These are phyloP conservation scores for Henckelia pumila DNA, from an alignment of 257 asterid species.

Conservation along the genomic window DNA sequence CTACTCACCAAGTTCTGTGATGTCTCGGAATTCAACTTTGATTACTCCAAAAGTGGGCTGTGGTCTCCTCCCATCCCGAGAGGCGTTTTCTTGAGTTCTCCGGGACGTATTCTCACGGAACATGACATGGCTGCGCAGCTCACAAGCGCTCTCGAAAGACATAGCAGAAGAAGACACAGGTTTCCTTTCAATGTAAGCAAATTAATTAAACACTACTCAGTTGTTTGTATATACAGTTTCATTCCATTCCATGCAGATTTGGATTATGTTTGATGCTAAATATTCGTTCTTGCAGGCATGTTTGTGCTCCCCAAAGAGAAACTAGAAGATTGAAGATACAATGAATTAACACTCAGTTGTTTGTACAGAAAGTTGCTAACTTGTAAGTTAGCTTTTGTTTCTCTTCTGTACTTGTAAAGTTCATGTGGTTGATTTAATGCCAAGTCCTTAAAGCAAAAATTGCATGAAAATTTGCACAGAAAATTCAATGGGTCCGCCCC, in stretches of 20 bases:
- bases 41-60: constrained; percentile 59
- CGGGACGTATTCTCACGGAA: constrained; percentile 43
- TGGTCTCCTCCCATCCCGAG: constrained; percentile 91
- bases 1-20: constrained; percentile 64
- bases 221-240: too few relatives aligned
- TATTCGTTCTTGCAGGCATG: constrained; percentile 52
- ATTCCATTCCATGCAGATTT: background rate
- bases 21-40: constrained; percentile 68
- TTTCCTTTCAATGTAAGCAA: constrained; percentile 57
- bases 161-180: constrained; percentile 39
- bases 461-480: background rate
- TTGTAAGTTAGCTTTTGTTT: too few relatives aligned
- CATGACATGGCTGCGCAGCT: constrained; percentile 53
- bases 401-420: too few relatives aligned
- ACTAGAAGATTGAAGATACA: constrained; percentile 20
- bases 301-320: constrained; percentile 76
- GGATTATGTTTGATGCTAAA: background rate
- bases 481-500: too few relatives aligned
- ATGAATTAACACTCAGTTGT: too few relatives aligned
- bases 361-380: too few relatives aligned
- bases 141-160: constrained; percentile 36
- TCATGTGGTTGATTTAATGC: too few relatives aligned
- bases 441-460: too few relatives aligned
- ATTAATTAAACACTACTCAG: too few relatives aligned
- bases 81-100: constrained; percentile 52